Evolutionary conservation across 805 yeast genomes (phyloP), one percentile per base, ranked within the genome.

Genomic region (Candida dendrica): DNA sequence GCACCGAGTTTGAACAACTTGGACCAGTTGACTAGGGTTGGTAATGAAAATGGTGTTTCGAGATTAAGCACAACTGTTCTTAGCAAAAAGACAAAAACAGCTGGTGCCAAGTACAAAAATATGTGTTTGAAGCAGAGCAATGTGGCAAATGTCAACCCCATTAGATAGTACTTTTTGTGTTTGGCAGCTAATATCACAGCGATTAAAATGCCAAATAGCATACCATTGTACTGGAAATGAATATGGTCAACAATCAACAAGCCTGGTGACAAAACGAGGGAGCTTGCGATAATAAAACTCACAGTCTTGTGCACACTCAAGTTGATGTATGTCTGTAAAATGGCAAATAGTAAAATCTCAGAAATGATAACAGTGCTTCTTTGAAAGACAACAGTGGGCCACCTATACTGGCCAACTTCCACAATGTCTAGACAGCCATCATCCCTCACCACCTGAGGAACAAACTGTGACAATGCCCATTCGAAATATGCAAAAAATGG

Each of bases 401-500:
- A 60, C 1, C 91, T 86, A 60, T 84, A 86, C 16, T 61, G 48
- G 9, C 95, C 95, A 33, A 68, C 71, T 31, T 66, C 74, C 0
- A 78, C 79, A 35, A 90, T 71, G 39, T 75, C 83, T 35, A 90
- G 67, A 55, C 95, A 83, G 0, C 96, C 96, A 60, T 90, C 96
- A 1, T 68, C 59, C 6, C 60, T 65, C 1, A 85, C 95, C 0
- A 56, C 24, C 2, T 51, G 39, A 0, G 96, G 95, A 1, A 84
- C 91, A 42, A 85, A 71, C 40, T 71, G 81, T 0, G 95, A 71
- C 38, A 93, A 59, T 3, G 72, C 17, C 85, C 89, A 88, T 61
- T 93, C 98, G 52, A 93, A 91, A 62, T 88, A 90, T 0, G 98
- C 98, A 63, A 93, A 93, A 54, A 89, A 86, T 0, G 99, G 99